phyloP scores from a whole-genome alignment of 202 grass and related monocot species.

The Cymbopogon flexuosus region DNA sequence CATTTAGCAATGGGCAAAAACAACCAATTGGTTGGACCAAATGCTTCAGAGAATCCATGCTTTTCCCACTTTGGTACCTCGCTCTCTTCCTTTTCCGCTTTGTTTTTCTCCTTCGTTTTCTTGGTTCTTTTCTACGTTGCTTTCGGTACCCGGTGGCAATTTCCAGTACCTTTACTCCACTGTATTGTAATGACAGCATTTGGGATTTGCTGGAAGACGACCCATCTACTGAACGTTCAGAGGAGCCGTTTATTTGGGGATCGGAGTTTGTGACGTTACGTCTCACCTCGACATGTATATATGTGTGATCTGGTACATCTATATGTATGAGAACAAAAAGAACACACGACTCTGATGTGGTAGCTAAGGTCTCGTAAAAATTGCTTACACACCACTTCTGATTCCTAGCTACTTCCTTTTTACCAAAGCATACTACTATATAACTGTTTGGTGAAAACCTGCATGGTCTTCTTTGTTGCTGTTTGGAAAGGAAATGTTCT shows the following conservation, averaged over 20 bases:
- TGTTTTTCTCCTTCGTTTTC: not conserved
- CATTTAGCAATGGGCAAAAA: conserved; percentile 2
- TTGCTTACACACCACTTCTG: conserved; percentile 28
- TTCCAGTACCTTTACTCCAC: conserved; percentile 52
- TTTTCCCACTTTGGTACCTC: not conserved
- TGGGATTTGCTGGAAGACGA: not conserved
- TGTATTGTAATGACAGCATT: conserved; percentile 37
- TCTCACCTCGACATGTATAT: conserved; percentile 36
- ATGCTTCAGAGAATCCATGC: conserved; percentile 15
- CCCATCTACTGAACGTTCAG: not conserved
- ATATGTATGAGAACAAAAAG: not conserved
- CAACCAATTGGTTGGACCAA: conserved; percentile 35
- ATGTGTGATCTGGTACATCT: conserved; percentile 13
- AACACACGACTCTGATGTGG: not conserved
- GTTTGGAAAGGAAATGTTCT: not conserved
- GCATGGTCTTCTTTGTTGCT: not conserved
- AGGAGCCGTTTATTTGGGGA: not conserved
- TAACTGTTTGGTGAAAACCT: not conserved
- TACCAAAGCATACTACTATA: not conserved
- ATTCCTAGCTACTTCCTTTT: not conserved
- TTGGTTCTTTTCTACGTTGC: not conserved
- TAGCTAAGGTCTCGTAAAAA: conserved; percentile 23
- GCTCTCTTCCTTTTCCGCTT: not conserved
- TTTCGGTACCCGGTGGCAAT: conserved; percentile 29
- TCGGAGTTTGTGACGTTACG: conserved; percentile 20